phyloP scores from a whole-genome alignment of 2,329 filamentous ascomycete species.

The Tolypocladium sp. region DNA sequence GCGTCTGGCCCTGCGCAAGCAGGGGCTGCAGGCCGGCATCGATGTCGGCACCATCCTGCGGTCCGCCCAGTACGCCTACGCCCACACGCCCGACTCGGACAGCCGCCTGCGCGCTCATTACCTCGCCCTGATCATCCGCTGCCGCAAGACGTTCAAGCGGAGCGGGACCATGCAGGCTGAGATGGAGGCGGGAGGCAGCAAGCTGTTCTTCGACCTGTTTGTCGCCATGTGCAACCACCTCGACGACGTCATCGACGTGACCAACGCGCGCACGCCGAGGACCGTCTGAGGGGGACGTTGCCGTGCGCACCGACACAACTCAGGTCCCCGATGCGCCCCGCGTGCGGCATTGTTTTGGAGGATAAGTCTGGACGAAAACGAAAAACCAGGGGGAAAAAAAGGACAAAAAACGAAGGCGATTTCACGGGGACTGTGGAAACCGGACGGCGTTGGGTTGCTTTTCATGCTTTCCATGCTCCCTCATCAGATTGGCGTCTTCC shows the following conservation, averaged over 20 bases:
- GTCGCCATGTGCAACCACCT: slow-evolving; percentile 98
- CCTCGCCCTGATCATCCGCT: slow-evolving; percentile 93
- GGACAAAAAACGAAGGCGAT: slow-evolving; percentile 13
- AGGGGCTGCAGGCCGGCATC: slow-evolving; percentile 86
- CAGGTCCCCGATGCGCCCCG: not conserved
- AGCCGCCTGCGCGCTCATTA: slow-evolving; percentile 92
- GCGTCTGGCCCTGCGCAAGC: slow-evolving; percentile 83
- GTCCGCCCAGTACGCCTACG: slow-evolving; percentile 90
- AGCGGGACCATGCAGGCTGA: slow-evolving; percentile 98
- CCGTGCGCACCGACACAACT: not conserved
- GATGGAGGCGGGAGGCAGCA: slow-evolving; percentile 85
- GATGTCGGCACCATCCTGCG: slow-evolving; percentile 86
- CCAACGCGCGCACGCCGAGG: slow-evolving; percentile 54
- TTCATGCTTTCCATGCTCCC: slow-evolving; percentile 19
- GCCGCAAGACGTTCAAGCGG: slow-evolving; percentile 94
- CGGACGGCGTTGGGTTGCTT: slow-evolving; percentile 21
- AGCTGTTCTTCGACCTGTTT: slow-evolving; percentile 97
- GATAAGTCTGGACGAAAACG: slow-evolving; percentile 8
- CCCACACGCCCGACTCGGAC: slow-evolving; percentile 88
- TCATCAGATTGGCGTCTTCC: slow-evolving; percentile 41
- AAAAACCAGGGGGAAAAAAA: slow-evolving; percentile 12
- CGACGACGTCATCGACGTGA: slow-evolving; percentile 86
- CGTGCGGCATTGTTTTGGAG: slow-evolving; percentile 7
- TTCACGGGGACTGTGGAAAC: slow-evolving; percentile 9
- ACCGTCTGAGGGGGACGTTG: slow-evolving; percentile 36